Conservation (phyloP, 1,284 basidiomycete species). For the Mycosarcoma maydis region DNA sequence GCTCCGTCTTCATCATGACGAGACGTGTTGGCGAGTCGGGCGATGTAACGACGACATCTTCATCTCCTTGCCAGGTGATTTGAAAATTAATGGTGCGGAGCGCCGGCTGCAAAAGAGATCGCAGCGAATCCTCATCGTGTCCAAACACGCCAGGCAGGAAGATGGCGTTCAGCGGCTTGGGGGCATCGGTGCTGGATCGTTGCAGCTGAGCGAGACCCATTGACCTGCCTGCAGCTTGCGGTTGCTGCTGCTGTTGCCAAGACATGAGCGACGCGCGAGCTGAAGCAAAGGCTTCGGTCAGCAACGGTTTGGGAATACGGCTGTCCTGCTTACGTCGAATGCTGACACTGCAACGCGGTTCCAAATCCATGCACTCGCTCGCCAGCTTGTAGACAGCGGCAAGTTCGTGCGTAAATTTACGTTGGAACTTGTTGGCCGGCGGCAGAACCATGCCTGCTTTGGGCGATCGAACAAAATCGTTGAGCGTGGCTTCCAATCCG, state of each 20-base stretch:
- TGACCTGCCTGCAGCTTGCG: slow-evolving; percentile 14
- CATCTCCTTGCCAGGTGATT: slow-evolving; percentile 53
- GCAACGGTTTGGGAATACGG: slow-evolving; percentile 52
- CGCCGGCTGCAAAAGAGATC: slow-evolving; percentile 36
- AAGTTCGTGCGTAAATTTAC: slow-evolving; percentile 59
- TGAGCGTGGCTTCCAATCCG: slow-evolving; percentile 56
- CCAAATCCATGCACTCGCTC: slow-evolving; percentile 55
- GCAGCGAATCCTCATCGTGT: slow-evolving; percentile 49
- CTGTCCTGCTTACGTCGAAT: slow-evolving; percentile 58
- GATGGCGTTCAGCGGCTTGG: slow-evolving; percentile 55
- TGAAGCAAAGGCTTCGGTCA: slow-evolving; percentile 53
- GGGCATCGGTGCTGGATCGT: slow-evolving; percentile 27
- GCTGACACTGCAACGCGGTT: slow-evolving; percentile 56
- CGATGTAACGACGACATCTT: slow-evolving; percentile 58
- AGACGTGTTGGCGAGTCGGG: slow-evolving; percentile 40
- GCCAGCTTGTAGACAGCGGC: slow-evolving; percentile 54
- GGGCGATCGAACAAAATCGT: slow-evolving; percentile 63
- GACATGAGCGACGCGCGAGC: slow-evolving; percentile 31
- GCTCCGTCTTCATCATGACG: slow-evolving; percentile 48
- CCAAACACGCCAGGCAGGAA: slow-evolving; percentile 57
- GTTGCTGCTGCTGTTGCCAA: slow-evolving; percentile 23
- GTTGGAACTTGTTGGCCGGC: slow-evolving; percentile 47
- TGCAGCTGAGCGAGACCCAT: slow-evolving; percentile 49
- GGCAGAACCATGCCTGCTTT: slow-evolving; percentile 57
- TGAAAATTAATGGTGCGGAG: slow-evolving; percentile 37